Percentiles rank a stretch among this genome's conserved stretches.
Conservation (phyloP, 1,284 basidiomycete species). For the Apiotrichum mycotoxinovorans region DNA sequence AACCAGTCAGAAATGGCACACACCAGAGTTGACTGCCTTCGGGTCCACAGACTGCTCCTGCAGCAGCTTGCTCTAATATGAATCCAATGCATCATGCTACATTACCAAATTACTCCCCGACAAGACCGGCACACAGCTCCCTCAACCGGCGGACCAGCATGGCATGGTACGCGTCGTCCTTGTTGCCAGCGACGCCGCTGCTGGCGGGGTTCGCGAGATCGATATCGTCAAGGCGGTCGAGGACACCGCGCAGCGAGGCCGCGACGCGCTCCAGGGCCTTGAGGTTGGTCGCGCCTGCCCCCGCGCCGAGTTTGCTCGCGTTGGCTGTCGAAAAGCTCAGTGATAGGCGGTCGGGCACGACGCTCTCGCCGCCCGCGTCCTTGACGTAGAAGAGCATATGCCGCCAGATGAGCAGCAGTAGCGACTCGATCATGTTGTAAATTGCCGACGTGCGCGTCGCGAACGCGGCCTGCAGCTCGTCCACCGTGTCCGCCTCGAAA, state of each 20-base stretch:
- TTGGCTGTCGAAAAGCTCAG: slow-evolving; percentile 26
- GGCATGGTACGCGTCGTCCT: slow-evolving; percentile 31
- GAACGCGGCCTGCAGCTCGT: slow-evolving; percentile 17
- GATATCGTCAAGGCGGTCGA: slow-evolving; percentile 46
- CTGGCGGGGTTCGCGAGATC: slow-evolving; percentile 32
- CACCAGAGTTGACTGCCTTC: too few relatives aligned
- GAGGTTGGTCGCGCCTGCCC: slow-evolving; percentile 21
- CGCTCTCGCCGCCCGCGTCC: slow-evolving; percentile 29
- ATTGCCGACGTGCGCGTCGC: slow-evolving; percentile 8
- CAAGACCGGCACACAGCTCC: slow-evolving; percentile 35
- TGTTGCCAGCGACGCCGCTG: slow-evolving; percentile 2
- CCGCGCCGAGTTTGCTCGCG: slow-evolving; percentile 22
- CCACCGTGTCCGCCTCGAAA: slow-evolving; percentile 9
- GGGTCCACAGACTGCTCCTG: too few relatives aligned
- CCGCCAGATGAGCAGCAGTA: slow-evolving; percentile 78
- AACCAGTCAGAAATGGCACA: too few relatives aligned
- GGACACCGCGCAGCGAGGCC: slow-evolving; percentile 36
- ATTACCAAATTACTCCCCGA: neutral
- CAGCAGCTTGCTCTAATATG: too few relatives aligned
- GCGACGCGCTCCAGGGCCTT: slow-evolving; percentile 39
- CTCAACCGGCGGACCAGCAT: slow-evolving; percentile 45
- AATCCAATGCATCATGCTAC: slow-evolving; percentile 1
- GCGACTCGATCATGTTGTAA: slow-evolving; percentile 66
- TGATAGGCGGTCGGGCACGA: slow-evolving; percentile 37
- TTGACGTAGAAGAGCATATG: slow-evolving; percentile 62